Base-by-base conservation (phyloP, 257 asterid species). In the Petunia axillaris region DNA sequence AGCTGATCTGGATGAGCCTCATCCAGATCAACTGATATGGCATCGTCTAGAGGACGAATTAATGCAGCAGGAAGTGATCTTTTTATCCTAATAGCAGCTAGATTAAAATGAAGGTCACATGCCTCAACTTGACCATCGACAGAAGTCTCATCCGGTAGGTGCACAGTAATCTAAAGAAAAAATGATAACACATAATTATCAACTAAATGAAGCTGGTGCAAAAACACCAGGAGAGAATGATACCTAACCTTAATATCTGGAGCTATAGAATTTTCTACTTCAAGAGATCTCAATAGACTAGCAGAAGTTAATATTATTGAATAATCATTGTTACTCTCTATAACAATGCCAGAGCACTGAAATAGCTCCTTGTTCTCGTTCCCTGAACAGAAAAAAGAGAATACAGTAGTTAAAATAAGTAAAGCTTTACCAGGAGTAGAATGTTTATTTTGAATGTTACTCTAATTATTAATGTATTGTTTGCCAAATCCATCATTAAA, bases 241-340 rank as follows among this genome's bases (percentile, higher is more conserved):
- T 25, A 25, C 25, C 76, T 13, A 70, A 70, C 76, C 76, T 70
- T 70, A 38, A 70, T 10, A 9, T 70, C 10, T 11, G 36, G 16
- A 2, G 76, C 25, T 35, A 70, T 2, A 37, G 50, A 7, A 52
- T 70, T 70, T 70, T 70, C 52, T 10, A 9, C 2, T 36, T 46
- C 25, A 70, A 1, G 15, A 70, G 15, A 15, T 70, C 76, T 70
- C 9, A 37, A 6, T 1, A 70, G 76, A 70, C 50, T 70, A 2
- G 76, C 76, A 38, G 76, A 37, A 70, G 76, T 70, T 25, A 70
- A 36, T 36, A 70, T 70, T 1, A 41, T 70, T 35, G 52, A 13
- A 70, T 70, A 7, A 25, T 7, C 76, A 70, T 70, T 35, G 13
- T 37, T 10, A 70, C 76, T 7, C 53, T 37, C 76, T 6, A 70